These are phyloP conservation scores for Gnomoniopsis smithogilvyi DNA, from an alignment of 2,329 filamentous ascomycete genomes.

Conservation along the genomic window DNA sequence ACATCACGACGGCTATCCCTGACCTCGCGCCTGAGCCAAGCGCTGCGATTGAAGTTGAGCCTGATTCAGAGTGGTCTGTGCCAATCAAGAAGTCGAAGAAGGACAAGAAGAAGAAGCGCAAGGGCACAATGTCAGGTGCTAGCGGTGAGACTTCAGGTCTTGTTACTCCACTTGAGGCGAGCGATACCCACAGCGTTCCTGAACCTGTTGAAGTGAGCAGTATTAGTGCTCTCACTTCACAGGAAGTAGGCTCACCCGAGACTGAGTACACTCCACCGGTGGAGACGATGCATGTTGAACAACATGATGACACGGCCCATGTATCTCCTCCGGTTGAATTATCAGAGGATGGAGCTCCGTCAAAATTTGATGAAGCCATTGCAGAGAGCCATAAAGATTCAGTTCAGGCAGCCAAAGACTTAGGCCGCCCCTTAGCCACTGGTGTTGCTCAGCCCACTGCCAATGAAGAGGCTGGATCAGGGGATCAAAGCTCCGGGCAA, in stretches of 20 bases:
- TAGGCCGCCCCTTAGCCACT: neutral
- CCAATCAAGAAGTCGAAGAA: constrained; percentile 34
- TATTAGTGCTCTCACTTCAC: neutral
- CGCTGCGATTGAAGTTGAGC: constrained; percentile 7
- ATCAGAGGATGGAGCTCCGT: neutral
- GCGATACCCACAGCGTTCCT: neutral
- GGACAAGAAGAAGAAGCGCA: constrained; percentile 22
- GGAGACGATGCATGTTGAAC: neutral
- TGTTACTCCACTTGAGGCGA: neutral
- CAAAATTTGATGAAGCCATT: neutral
- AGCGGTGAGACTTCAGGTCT: constrained; percentile 2
- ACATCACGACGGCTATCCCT: neutral
- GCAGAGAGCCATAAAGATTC: neutral
- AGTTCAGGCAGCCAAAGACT: neutral
- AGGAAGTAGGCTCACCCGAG: neutral
- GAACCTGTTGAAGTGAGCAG: neutral
- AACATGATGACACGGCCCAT: neutral
- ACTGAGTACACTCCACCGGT: neutral
- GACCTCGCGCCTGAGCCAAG: neutral
- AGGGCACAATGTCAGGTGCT: constrained; percentile 5
- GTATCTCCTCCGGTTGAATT: neutral
- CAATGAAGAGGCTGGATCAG: neutral
- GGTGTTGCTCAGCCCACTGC: neutral
- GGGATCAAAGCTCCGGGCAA: neutral
- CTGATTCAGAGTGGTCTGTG: constrained; percentile 18